Evolutionary conservation across 2,329 filamentous ascomycete genomes (phyloP), one percentile per base, ranked within the genome.

Genomic region (Plectosphaerella cucumerina): DNA sequence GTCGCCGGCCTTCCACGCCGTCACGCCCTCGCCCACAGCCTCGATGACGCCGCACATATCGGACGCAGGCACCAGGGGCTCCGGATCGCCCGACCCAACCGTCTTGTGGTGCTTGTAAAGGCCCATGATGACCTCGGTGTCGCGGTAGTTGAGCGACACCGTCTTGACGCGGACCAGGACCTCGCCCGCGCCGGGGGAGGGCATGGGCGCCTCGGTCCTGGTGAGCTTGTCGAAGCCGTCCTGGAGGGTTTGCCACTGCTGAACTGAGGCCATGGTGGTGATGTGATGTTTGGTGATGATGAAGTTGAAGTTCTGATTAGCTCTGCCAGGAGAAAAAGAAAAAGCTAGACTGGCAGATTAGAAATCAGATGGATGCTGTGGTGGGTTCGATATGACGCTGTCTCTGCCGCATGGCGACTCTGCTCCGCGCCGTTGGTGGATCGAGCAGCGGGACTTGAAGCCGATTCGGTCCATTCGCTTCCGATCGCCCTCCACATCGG

Each of bases 21-120:
- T 44, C 6, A 69, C 68, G 3, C 66, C 62, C 12, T 70, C 68
- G 3, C 66, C 62, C 10, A 72, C 68, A n/a, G 68, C 70, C 2
- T 80, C 69, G 44, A 89, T 71, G 9, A 74, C 73, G 43, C 86
- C 86, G 66, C 84, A 86, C 75, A 86, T 87, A 65, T 90, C 86
- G 20, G 84, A 86, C 65, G 82, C 85, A 2, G 85, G 84, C 1
- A 89, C 81, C 12, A 88, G 59, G 50, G 72, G 53, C 49, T 66
- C 49, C 48, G 64, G 55, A 52, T 69, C 60, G 35, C 63, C 66
- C 41, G 64, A 56, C 14, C 65, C 53, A 44, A 82, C 68, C 4
- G 75, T 73, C 58, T 77, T 75, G 69, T 88, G 83, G 65, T 89
- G 84, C 61, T 74, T 82, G 70, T 88, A 89, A 12, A 81, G 71